phyloP scores from a whole-genome alignment of 2,329 filamentous ascomycete genomes.

The Neocucurbitaria cava region DNA sequence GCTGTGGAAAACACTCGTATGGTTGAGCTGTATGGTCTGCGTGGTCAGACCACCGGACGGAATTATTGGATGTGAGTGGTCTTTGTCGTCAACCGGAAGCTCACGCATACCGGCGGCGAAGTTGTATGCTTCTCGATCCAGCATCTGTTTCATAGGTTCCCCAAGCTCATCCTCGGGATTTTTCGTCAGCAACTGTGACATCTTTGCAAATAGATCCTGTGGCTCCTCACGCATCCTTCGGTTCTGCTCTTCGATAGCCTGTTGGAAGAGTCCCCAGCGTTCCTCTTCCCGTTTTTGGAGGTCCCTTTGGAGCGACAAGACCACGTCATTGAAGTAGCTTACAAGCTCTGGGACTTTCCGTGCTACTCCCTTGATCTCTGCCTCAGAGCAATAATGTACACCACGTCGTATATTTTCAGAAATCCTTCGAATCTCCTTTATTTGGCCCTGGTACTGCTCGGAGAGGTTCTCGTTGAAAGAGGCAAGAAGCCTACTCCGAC shows the following conservation, averaged over 20 bases:
- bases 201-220: neutral
- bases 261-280: neutral
- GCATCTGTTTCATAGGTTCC: neutral
- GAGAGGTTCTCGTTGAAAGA: neutral
- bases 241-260: neutral
- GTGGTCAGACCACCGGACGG: neutral
- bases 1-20: neutral
- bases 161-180: neutral
- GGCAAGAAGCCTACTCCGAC: neutral
- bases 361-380: neutral
- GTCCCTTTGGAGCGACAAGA: neutral
- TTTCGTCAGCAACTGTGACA: neutral
- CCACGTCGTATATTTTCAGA: neutral
- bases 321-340: neutral
- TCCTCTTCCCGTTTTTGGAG: neutral
- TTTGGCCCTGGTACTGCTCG: neutral
- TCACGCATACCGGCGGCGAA: neutral
- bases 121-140: neutral
- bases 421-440: neutral
- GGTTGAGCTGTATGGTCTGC: too few species aligned
- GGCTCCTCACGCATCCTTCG: neutral
- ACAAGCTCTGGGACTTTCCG: neutral
- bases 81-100: neutral
- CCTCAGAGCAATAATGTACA: neutral
- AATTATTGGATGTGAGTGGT: neutral